Evolutionary conservation across 441 rosid species (phyloP).

Genomic region (Syzygium malaccense): DNA sequence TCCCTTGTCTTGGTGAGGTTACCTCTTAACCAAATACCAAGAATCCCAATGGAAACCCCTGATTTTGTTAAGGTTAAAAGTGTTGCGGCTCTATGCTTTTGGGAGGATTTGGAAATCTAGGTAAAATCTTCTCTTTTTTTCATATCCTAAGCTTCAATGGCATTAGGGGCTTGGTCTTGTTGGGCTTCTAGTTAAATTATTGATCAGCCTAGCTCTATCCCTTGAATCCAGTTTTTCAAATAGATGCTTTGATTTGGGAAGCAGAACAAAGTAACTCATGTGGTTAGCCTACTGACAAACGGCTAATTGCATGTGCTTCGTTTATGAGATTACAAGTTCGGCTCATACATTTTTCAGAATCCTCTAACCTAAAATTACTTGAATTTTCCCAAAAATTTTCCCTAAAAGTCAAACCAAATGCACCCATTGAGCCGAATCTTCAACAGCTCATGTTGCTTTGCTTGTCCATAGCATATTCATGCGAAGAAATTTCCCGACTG

Average conservation of each 20-base stretch:
- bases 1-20: no score
- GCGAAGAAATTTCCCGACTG: background rate
- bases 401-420: fast-evolving
- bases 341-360: background rate
- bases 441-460: background rate
- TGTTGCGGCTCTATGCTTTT: background rate
- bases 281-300: background rate
- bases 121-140: background rate
- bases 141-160: no score
- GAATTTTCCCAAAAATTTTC: background rate
- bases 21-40: no score
- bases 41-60: no score
- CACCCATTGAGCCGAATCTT: background rate
- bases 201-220: no score
- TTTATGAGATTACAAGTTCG: no score
- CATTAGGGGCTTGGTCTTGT: no score
- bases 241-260: background rate
- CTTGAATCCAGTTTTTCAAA: background rate
- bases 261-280: background rate
- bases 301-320: background rate
- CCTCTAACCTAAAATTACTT: background rate
- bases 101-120: background rate
- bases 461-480: background rate
- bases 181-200: no score
- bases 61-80: background rate